Evolutionary conservation across 305 asterid species (phyloP).

Genomic region (Rubia tinctorum): DNA sequence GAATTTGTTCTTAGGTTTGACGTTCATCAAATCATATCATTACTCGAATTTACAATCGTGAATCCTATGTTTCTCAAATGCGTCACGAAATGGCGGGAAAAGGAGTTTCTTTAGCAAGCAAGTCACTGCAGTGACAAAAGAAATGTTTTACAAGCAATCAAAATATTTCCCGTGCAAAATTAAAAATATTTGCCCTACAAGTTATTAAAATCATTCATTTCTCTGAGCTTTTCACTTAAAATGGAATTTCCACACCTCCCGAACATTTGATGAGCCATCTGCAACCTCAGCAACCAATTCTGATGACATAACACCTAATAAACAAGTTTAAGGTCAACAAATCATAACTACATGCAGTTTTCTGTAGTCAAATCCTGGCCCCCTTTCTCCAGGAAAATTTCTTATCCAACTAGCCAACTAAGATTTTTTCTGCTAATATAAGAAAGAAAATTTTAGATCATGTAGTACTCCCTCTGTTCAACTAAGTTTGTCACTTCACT

Average conservation of each 20-base stretch:
- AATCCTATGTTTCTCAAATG: too few species aligned
- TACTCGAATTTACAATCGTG: too few species aligned
- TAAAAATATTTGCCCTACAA: neutral
- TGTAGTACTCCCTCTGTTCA: neutral
- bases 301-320: constrained; percentile 42
- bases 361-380: neutral
- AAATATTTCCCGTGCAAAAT: neutral
- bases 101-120: neutral
- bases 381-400: neutral
- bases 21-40: too few species aligned
- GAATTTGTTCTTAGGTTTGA: too few species aligned
- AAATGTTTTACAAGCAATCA: neutral
- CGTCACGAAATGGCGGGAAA: neutral
- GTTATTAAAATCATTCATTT: neutral
- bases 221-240: constrained; percentile 34
- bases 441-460: neutral
- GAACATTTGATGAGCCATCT: constrained; percentile 87
- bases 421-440: too few species aligned
- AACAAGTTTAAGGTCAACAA: neutral
- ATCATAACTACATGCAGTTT: neutral
- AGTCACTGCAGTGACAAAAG: neutral
- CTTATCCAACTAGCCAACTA: neutral
- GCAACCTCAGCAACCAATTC: constrained; percentile 73
- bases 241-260: constrained; percentile 81
- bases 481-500: too few species aligned